Evolutionary conservation across 441 rosid species (phyloP).

Genomic region (Omphalea diandra): DNA sequence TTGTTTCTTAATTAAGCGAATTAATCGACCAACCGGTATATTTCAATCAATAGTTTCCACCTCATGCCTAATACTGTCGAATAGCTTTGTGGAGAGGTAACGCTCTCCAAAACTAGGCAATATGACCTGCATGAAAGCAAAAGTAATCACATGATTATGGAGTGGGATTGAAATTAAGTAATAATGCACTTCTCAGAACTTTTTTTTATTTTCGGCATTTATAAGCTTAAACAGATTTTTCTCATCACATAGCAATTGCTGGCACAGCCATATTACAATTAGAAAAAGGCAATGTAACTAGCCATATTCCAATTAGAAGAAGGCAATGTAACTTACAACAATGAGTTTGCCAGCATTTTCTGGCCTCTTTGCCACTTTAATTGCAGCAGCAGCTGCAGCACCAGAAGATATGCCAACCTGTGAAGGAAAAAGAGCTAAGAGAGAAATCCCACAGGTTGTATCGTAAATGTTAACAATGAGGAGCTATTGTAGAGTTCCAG

Average conservation of each 20-base stretch:
- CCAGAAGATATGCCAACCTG: conserved; percentile 80
- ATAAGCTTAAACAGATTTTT: background rate
- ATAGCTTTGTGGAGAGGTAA: conserved; percentile 48
- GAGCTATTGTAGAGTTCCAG: background rate
- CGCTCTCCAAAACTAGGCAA: conserved; percentile 66
- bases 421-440: background rate
- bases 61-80: conserved; percentile 43
- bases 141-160: background rate
- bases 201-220: background rate
- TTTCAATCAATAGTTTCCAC: conserved; percentile 30
- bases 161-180: background rate
- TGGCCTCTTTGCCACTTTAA: conserved; percentile 51
- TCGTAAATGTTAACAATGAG: background rate
- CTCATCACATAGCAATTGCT: background rate
- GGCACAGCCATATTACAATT: background rate
- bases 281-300: conserved; percentile 1
- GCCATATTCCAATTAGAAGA: background rate
- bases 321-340: conserved; percentile 33
- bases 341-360: conserved; percentile 57
- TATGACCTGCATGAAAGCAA: conserved; percentile 37
- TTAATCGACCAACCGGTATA: too few species aligned
- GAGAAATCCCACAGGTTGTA: background rate
- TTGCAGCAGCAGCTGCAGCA: conserved; percentile 60
- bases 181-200: background rate
- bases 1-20: too few species aligned